A percentile compares a stretch with the other conserved stretches of the same genome.
These are phyloP conservation scores for Phoma sp. DNA, from an alignment of 2,329 filamentous ascomycete species.

Conservation along the genomic window DNA sequence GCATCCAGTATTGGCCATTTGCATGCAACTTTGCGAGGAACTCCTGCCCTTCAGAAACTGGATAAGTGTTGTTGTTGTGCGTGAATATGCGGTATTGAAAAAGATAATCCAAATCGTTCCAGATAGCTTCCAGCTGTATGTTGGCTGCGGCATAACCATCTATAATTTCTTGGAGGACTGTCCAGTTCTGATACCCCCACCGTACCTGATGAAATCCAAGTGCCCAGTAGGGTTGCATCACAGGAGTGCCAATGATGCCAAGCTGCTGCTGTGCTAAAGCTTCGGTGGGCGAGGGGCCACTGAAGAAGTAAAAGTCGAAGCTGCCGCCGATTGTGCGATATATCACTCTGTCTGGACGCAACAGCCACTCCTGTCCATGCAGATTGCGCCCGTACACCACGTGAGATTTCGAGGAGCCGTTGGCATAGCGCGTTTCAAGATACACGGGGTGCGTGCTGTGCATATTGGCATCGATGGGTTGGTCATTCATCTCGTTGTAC, in stretches of 20 bases:
- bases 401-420: conserved; percentile 57
- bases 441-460: no score
- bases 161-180: conserved; percentile 44
- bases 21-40: conserved; percentile 59
- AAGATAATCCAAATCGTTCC: conserved; percentile 46
- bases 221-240: conserved; percentile 69
- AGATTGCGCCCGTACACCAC: no score
- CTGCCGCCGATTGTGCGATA: conserved; percentile 75
- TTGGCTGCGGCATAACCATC: conserved; percentile 58
- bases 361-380: conserved; percentile 68
- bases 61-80: conserved; percentile 58
- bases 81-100: conserved; percentile 61
- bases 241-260: conserved; percentile 69
- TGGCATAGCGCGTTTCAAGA: no score
- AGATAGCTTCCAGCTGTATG: conserved; percentile 56
- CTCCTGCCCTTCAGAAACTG: conserved; percentile 32
- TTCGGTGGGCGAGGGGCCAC: conserved; percentile 59
- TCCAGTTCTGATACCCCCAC: conserved; percentile 68
- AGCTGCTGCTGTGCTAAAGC: conserved; percentile 59
- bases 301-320: conserved; percentile 77
- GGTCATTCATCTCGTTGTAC: no score
- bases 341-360: conserved; percentile 66
- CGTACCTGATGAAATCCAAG: conserved; percentile 81
- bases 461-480: no score
- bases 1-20: conserved; percentile 61